Evolutionary conservation across 805 yeast species (phyloP).

Genomic region (Nakazawaea wickerhamii): DNA sequence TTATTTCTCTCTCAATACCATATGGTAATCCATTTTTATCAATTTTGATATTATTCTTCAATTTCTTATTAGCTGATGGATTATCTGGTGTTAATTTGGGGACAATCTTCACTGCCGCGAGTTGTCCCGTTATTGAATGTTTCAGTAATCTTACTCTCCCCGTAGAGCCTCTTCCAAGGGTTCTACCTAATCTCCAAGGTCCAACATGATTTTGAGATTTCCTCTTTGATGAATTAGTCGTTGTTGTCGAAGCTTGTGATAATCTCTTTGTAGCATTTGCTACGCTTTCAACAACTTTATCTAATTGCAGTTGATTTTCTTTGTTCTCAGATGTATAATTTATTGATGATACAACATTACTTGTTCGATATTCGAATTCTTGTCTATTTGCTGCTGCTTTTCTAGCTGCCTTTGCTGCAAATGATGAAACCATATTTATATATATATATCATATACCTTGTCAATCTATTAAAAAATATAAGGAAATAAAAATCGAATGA

Average conservation of each 20-base stretch:
- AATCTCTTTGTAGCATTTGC: conserved; percentile 32
- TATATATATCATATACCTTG: no score
- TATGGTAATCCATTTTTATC: conserved; percentile 60
- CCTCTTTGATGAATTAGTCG: conserved; percentile 26
- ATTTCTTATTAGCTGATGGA: conserved; percentile 19
- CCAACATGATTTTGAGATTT: conserved; percentile 56
- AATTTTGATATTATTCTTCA: conserved; percentile 32
- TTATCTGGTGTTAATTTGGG: conserved; percentile 71
- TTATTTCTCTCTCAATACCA: conserved; percentile 83
- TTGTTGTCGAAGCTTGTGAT: conserved; percentile 14
- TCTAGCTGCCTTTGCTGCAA: conserved; percentile 12
- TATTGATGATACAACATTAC: conserved; percentile 4
- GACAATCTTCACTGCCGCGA: conserved; percentile 95
- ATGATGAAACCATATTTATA: conserved; percentile 7
- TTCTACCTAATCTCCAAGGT: conserved; percentile 94
- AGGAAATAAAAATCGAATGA: no score
- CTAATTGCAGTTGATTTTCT: conserved; percentile 40
- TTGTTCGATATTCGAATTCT: not conserved
- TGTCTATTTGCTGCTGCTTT: conserved; percentile 2
- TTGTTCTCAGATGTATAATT: conserved; percentile 3
- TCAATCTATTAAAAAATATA: no score
- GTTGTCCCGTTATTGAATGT: conserved; percentile 74
- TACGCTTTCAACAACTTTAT: conserved; percentile 37
- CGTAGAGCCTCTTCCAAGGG: conserved; percentile 94
- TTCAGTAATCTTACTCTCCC: conserved; percentile 93